phyloP scores from a whole-genome alignment of 176 grass and related monocot species.

The Tillandsia fasciculata region DNA sequence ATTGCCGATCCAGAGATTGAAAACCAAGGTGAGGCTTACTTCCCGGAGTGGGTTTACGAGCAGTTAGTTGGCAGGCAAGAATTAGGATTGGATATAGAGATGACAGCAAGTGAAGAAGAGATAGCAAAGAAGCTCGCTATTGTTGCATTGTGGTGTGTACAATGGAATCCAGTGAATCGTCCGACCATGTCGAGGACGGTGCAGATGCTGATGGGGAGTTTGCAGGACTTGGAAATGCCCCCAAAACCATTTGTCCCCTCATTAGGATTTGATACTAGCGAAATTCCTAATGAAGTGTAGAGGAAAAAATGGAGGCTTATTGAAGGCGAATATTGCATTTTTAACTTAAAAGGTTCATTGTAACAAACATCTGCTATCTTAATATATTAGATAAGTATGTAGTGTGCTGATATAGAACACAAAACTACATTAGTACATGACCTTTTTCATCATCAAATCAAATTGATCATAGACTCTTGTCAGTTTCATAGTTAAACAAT shows the following conservation, averaged over 20 bases:
- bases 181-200: constrained; percentile 56
- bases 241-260: constrained; percentile 34
- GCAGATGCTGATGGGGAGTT: constrained; percentile 42
- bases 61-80: constrained; percentile 6
- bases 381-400: too few relatives aligned
- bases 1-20: constrained; percentile 35
- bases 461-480: too few relatives aligned
- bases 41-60: constrained; percentile 41
- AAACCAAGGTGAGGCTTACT: constrained; percentile 16
- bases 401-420: too few relatives aligned
- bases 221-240: constrained; percentile 34
- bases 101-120: constrained; percentile 14
- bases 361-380: too few relatives aligned
- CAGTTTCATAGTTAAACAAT: too few relatives aligned
- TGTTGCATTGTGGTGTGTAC: constrained; percentile 58
- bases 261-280: not conserved
- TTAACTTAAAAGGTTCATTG: too few relatives aligned
- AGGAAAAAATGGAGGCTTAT: not conserved
- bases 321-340: too few relatives aligned
- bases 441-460: too few relatives aligned
- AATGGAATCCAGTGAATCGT: constrained; percentile 39
- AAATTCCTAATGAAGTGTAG: not conserved
- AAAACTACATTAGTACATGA: too few relatives aligned
- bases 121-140: constrained; percentile 22
- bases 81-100: not conserved